These are phyloP conservation scores for Carallia pectinifolia DNA, from an alignment of 345 rosid species.

Conservation along the genomic window DNA sequence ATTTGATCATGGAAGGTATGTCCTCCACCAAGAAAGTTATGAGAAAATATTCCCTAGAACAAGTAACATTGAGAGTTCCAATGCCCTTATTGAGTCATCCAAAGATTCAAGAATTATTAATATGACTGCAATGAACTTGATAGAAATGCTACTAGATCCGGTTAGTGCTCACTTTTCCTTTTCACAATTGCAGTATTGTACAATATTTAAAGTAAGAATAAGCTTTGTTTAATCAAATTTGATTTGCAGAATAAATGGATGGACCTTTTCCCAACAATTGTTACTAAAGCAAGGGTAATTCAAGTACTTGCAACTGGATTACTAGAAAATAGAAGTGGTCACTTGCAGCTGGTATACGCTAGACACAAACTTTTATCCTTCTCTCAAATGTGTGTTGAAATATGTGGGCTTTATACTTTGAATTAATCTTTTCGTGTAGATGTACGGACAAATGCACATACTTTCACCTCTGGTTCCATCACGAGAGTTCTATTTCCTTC, in stretches of 20 bases:
- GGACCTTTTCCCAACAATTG: conserved; percentile 63
- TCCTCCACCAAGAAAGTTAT: conserved; percentile 41
- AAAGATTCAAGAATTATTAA: conserved; percentile 40
- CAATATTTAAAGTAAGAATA: neutral
- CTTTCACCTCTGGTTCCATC: conserved; percentile 71
- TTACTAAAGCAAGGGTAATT: conserved; percentile 45
- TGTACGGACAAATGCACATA: conserved; percentile 57
- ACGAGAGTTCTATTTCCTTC: conserved; percentile 58
- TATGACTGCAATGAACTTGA: conserved; percentile 40
- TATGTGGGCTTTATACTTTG: too few relatives aligned
- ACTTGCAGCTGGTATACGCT: conserved; percentile 53
- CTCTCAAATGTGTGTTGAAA: too few relatives aligned
- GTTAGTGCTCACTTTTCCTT: conserved; percentile 31
- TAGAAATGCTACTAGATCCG: conserved; percentile 49
- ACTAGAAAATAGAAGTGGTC: conserved; percentile 30
- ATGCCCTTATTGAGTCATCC: conserved; percentile 61
- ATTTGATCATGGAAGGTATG: conserved; percentile 26
- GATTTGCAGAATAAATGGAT: conserved; percentile 53
- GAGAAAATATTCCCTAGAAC: conserved; percentile 33
- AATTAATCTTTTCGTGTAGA: conserved; percentile 24
- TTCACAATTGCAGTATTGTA: too few relatives aligned
- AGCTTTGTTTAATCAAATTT: too few relatives aligned
- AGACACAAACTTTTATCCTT: too few relatives aligned
- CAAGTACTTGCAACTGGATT: conserved; percentile 37
- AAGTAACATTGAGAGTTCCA: conserved; percentile 28